phyloP scores from a whole-genome alignment of 2,329 filamentous ascomycete species.

The Fusarium pininemorale region DNA sequence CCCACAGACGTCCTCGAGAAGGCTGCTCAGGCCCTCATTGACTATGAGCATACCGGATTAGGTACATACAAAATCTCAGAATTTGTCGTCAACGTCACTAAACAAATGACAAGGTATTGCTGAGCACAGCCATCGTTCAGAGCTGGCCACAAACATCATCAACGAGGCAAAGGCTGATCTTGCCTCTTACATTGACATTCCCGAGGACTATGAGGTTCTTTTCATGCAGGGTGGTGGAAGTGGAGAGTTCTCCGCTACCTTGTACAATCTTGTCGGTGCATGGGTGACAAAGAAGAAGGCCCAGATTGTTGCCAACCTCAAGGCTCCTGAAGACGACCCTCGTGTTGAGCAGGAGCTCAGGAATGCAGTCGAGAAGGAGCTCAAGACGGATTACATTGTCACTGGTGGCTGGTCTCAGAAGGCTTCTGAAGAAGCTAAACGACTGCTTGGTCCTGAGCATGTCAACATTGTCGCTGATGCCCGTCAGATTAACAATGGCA shows the following conservation, averaged over 20 bases:
- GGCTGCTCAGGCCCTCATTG: conserved; percentile 79
- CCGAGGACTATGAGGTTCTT: conserved; percentile 85
- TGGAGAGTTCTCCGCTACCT: conserved; percentile 83
- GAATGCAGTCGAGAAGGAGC: conserved; percentile 71
- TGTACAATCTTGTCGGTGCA: conserved; percentile 84
- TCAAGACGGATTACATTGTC: conserved; percentile 89
- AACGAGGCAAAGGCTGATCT: conserved; percentile 81
- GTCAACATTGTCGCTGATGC: conserved; percentile 80
- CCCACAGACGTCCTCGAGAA: conserved; percentile 83
- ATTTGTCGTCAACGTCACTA: background rate
- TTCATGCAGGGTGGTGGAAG: conserved; percentile 90
- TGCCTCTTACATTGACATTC: conserved; percentile 78
- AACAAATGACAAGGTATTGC: conserved; percentile 60
- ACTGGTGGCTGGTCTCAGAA: conserved; percentile 92
- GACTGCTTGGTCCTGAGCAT: conserved; percentile 79
- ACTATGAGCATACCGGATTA: conserved; percentile 83
- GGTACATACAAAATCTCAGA: conserved; percentile 54
- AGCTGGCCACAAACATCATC: conserved; percentile 80
- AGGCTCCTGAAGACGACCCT: conserved; percentile 58
- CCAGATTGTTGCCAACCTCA: conserved; percentile 65
- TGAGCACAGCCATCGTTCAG: conserved; percentile 89
- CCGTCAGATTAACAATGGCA: conserved; percentile 73
- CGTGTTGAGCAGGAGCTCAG: conserved; percentile 67
- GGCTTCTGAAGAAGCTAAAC: conserved; percentile 82
- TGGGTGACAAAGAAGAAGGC: conserved; percentile 79